These are phyloP conservation scores for Conringia planisiliqua DNA, from an alignment of 345 rosid species.

Conservation along the genomic window DNA sequence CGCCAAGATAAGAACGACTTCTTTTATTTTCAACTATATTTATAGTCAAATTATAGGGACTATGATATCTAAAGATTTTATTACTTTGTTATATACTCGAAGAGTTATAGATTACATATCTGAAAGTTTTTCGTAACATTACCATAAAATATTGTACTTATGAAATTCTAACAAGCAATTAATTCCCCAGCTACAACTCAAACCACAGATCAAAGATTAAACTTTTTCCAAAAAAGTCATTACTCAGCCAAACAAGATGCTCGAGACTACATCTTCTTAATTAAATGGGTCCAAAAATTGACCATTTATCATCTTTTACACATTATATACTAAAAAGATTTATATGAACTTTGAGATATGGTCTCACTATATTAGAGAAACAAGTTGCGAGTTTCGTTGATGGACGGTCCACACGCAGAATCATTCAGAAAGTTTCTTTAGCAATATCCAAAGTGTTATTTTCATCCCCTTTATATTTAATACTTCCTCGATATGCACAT, in stretches of 20 bases:
- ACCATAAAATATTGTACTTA: neutral
- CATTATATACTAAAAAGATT: neutral
- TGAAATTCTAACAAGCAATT: neutral
- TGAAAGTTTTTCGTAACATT: neutral
- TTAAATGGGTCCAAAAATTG: neutral
- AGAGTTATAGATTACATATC: neutral
- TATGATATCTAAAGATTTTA: neutral
- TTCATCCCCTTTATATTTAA: neutral
- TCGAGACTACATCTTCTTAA: neutral
- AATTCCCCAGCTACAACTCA: neutral
- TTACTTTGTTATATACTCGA: neutral
- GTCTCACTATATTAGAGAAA: constrained; percentile 4
- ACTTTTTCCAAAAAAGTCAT: neutral
- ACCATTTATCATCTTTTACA: neutral
- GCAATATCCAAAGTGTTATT: neutral
- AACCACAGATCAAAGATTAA: neutral
- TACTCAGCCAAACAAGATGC: constrained; percentile 14
- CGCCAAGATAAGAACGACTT: neutral
- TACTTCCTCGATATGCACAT: constrained; percentile 4
- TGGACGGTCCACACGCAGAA: neutral
- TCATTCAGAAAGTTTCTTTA: neutral
- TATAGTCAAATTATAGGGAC: neutral
- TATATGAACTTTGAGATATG: neutral
- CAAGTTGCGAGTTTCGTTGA: neutral
- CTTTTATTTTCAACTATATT: neutral